Base-by-base conservation (phyloP, 176 grass and related monocot species). In the Oryza australiensis region DNA sequence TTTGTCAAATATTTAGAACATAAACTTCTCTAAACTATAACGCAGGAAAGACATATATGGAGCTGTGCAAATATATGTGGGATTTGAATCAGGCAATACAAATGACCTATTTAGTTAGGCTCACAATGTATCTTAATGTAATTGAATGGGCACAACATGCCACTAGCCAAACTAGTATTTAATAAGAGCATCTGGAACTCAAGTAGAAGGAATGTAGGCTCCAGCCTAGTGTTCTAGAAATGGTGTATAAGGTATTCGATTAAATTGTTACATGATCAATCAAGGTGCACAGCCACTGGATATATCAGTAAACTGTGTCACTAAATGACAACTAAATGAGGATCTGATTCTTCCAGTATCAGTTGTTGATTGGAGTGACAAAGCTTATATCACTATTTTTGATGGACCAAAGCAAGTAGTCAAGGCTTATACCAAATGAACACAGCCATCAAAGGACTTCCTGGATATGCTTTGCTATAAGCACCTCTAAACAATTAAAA, bases 121-220 rank as follows among this genome's bases (percentile, higher is more conserved):
- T 63, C 48, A 27, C 68, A 34, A 3, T 20, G 3, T 14, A 86
- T 75, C 26, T 42, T 33, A 70, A 62, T 16, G 8, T 68, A 62
- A 35, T 22, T 79, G n/a, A 77, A 26, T 68, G 12, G 53, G n/a
- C 22, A 24, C 22, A 23, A 18, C 40, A 87, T 76, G 51, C n/a
- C 59, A 40, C 32, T 66, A 48, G 68, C 8, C 49, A 82, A 71
- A 55, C 22, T 80, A 86, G 33, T 24, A 32, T 53, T 75, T 66
- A 53, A 42, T n/a, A 43, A 48, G 70, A 65, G 59, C 14, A 65
- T 5, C 35, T 29, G 46, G 11, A 24, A 38, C 9, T n/a, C 57
- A 23, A 4, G 62, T 42, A 57, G 1, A 68, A 34, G 0, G 3
- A 9, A 20, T 40, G 35, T 46, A 27, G 12, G 67, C 42, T 34